Evolutionary conservation across 1,284 basidiomycete species (phyloP).

Genomic region (Trametes versicolor): DNA sequence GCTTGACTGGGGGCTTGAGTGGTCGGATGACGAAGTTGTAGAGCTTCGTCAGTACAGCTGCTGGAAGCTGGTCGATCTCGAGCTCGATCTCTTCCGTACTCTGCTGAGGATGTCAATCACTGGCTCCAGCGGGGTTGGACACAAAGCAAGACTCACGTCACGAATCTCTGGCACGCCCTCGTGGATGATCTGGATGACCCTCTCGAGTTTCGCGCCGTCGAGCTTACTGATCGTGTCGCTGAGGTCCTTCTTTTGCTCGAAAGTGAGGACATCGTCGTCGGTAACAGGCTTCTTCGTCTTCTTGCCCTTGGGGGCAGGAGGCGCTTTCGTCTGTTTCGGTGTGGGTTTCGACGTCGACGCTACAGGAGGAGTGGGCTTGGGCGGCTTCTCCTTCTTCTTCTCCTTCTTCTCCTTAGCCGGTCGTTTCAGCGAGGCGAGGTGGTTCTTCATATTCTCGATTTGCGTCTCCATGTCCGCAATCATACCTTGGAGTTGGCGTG

Average conservation of each 20-base stretch:
- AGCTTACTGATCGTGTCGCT: constrained; percentile 90
- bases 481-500: constrained; percentile 55
- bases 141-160: constrained; percentile 68
- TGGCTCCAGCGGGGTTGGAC: constrained; percentile 9
- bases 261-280: constrained; percentile 81
- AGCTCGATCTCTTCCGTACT: constrained; percentile 97
- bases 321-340: constrained; percentile 56
- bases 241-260: constrained; percentile 96
- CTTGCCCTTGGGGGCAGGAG: constrained; percentile 42
- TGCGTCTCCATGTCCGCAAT: constrained; percentile 79
- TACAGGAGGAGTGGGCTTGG: constrained; percentile 50
- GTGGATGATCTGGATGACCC: constrained; percentile 92
- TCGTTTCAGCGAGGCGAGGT: constrained; percentile 63
- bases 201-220: constrained; percentile 81
- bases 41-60: constrained; percentile 85
- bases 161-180: constrained; percentile 89
- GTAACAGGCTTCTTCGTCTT: constrained; percentile 53
- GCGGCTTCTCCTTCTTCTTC: constrained; percentile 64
- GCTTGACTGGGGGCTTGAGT: constrained; percentile 67
- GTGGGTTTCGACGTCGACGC: constrained; percentile 69
- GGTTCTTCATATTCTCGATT: constrained; percentile 76
- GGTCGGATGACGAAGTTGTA: constrained; percentile 94
- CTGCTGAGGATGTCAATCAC: constrained; percentile 50
- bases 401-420: constrained; percentile 68
- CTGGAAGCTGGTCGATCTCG: constrained; percentile 91